Evolutionary conservation across 208 protist species (phyloP).

Genomic region (Novymonas esmeraldas): DNA sequence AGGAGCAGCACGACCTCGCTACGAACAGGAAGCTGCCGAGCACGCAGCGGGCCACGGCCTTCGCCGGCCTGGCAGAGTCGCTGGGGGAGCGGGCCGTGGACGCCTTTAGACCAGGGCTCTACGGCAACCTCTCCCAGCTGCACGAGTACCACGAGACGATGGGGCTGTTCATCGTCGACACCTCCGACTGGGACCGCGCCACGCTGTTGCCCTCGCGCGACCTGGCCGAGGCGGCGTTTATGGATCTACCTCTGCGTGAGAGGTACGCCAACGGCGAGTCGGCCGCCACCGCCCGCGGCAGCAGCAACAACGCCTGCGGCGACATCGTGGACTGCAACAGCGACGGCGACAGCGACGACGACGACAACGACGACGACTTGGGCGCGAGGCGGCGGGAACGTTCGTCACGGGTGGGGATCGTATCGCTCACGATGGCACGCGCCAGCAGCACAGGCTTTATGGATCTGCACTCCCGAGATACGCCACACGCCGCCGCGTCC

Average conservation of each 20-base stretch:
- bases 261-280: not conserved
- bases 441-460: conserved; percentile 7
- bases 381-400: not conserved
- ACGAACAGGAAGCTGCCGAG: conserved; percentile 15
- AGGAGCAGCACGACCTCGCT: conserved; percentile 35
- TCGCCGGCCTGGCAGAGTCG: conserved; percentile 37
- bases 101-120: conserved; percentile 20
- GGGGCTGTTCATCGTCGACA: conserved; percentile 65
- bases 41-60: conserved; percentile 32
- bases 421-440: not conserved
- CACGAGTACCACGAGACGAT: conserved; percentile 70
- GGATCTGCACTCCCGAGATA: not conserved
- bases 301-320: not conserved
- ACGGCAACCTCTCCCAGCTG: conserved; percentile 41
- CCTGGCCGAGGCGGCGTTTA: conserved; percentile 42
- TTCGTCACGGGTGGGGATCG: not conserved
- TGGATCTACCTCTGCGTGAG: conserved; percentile 35
- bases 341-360: not conserved
- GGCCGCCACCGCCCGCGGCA: not conserved
- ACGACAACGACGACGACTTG: not conserved
- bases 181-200: conserved; percentile 63
- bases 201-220: conserved; percentile 37
- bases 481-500: not conserved
- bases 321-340: no score
- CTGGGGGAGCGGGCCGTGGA: conserved; percentile 40